Evolutionary conservation across 306 rosid genomes (phyloP), one percentile per base, ranked within the genome.

Genomic region (Senna tora): DNA sequence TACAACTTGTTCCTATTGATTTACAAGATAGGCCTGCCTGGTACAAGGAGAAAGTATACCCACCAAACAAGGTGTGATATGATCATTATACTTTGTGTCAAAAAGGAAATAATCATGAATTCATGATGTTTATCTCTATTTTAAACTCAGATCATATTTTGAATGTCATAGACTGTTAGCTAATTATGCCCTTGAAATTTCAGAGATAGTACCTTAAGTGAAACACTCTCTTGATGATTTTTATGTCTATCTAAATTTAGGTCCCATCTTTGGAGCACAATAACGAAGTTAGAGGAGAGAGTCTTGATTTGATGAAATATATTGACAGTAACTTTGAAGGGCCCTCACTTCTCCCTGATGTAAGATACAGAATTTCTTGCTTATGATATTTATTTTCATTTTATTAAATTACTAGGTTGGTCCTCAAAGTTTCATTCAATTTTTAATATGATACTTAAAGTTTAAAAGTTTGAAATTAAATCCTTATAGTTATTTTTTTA

Each of bases 21-120:
- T 86, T 90, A 67, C 68, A 75, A 73, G 88, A 92, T 80, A 89
- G 95, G 73, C 98, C 96, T 58, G 75, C 88, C 55, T 90, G 95
- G 98, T 92, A 89, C 73, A 88, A 82, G 87, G 94, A 89, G 67
- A 89, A 87, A 78, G 85, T 92, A 55, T 83, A 89, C 84, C 87
- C 88, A 25, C 66, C 88, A 60, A 86, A 92, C 84, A 88, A 89
- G 94, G 98, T 92, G 60, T 57, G 4, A 12, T 53, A 11, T n/a
- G 57, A 73, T 75, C 52, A 34, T 30, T 57, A 74, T 14, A 39
- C 32, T 50, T 39, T 61, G 22, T 49, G 36, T 51, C 68, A n/a
- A 67, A 54, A 68, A 59, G 56, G 33, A 58, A 46, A 71, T 13
- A 39, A 25, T 62, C 47, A 60, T 36, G 42, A 59, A 39, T 16